Evolutionary conservation across 192 early-diverging fungal species (phyloP).

Genomic region (Ambispora gerdemannii): DNA sequence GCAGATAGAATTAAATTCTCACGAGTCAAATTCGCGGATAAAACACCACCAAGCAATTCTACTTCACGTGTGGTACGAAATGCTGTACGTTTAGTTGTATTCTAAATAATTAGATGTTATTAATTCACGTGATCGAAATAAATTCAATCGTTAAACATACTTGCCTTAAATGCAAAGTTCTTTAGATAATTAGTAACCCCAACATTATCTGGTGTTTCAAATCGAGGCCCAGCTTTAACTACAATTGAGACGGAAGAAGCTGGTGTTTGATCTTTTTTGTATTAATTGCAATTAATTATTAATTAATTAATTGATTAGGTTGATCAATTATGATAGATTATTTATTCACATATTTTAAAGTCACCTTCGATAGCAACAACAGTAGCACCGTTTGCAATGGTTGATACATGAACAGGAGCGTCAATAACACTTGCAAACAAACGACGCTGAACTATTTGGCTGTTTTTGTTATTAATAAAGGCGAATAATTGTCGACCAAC

Average conservation of each 20-base stretch:
- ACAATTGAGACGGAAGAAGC: slow-evolving; percentile 79
- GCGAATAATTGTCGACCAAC: too few relatives aligned
- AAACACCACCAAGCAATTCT: slow-evolving; percentile 83
- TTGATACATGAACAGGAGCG: slow-evolving; percentile 14
- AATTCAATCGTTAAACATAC: neutral
- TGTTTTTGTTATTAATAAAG: too few relatives aligned
- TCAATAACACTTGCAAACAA: slow-evolving; percentile 15
- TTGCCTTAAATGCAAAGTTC: slow-evolving; percentile 84
- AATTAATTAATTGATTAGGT: too few relatives aligned
- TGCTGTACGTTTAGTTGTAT: slow-evolving; percentile 76
- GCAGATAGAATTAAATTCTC: slow-evolving; percentile 85
- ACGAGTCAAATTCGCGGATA: slow-evolving; percentile 76
- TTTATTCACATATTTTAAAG: neutral
- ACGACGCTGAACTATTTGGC: too few relatives aligned
- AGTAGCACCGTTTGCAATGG: slow-evolving; percentile 6
- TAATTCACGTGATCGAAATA: neutral
- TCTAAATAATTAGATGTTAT: slow-evolving; percentile 43
- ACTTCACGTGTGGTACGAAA: slow-evolving; percentile 87
- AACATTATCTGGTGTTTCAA: slow-evolving; percentile 68
- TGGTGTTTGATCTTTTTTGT: slow-evolving; percentile 57
- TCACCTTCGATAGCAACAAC: slow-evolving; percentile 26
- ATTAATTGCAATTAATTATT: too few relatives aligned
- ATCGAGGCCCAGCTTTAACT: slow-evolving; percentile 82
- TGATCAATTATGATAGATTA: too few relatives aligned
- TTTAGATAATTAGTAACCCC: slow-evolving; percentile 91